Percentiles rank a stretch among this genome's conserved stretches.
Evolutionary conservation across 2,329 filamentous ascomycete genomes (phyloP).

Genomic region (Dichotomopilus funicola): DNA sequence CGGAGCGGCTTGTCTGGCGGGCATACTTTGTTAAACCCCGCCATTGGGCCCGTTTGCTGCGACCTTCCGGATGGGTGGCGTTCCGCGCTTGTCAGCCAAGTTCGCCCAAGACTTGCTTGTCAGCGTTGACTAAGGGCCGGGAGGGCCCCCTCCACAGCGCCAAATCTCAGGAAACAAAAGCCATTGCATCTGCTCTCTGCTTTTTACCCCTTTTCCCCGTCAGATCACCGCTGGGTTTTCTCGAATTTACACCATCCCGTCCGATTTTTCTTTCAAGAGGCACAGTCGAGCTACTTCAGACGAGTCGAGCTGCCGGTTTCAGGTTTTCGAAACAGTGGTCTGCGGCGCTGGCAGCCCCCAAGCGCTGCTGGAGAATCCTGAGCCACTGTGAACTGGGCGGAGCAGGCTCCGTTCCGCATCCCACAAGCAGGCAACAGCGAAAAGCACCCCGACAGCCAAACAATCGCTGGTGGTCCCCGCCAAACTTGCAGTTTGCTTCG

Average conservation of each 20-base stretch:
- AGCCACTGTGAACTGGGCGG: constrained; percentile 5
- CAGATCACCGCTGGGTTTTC: no score
- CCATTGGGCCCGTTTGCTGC: background rate
- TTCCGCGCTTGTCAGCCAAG: constrained; percentile 6
- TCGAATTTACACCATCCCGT: no score
- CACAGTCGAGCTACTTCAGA: background rate
- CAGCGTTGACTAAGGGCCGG: constrained; percentile 19
- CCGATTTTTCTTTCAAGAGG: background rate
- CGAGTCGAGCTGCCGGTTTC: constrained; percentile 1
- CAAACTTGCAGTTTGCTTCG: background rate
- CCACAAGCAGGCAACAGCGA: constrained; percentile 12
- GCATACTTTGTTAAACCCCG: background rate
- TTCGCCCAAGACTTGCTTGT: constrained; percentile 15
- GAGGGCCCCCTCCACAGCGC: background rate
- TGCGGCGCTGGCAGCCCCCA: constrained; percentile 4
- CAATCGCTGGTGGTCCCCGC: constrained; percentile 1
- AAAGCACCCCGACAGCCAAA: background rate
- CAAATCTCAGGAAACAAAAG: constrained; percentile 6
- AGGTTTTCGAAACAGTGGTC: constrained; percentile 5
- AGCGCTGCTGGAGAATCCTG: background rate
- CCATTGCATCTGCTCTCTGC: background rate
- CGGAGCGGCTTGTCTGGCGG: background rate
- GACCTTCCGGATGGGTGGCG: constrained; percentile 8
- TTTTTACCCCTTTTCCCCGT: background rate
- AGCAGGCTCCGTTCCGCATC: constrained; percentile 7